Base-by-base conservation (phyloP, 2,329 filamentous ascomycete genomes). In the Paecilomyces dactylethromorphus region DNA sequence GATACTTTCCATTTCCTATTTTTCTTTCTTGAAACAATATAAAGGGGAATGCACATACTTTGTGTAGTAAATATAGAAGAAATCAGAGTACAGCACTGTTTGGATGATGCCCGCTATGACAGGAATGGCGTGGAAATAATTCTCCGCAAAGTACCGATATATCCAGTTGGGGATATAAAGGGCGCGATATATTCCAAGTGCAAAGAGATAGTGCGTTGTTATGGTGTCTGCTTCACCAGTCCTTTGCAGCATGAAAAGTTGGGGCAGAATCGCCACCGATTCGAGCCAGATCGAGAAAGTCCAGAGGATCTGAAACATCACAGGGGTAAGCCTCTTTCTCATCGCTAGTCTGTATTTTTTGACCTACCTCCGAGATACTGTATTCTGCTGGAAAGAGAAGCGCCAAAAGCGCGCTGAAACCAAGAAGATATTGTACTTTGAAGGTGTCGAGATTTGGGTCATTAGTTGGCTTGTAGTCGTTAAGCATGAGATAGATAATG, bases 161-260 rank as follows among this genome's bases (percentile, higher is more conserved):
- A 97, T 87, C 94, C 94, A 99, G 79, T 99, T 99, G 65, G 94
- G 94, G 67, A 99, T 99, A 78, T 99, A 99, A 58, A 99, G 82
- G 3, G 92, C 91, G 59, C 94, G 84, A 80, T 99, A 99, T 63
- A 88, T 81, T 33, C 94, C 94, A 39, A 99, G 82, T 13, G 95
- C 93, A 71, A 96, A 96, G 50, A 99, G 84, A 75, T 99, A 99
- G 78, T 99, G 93, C 1, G 92, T 96, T 12, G 94, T 99, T 71
- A 99, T 99, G n/a, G 94, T 97, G 79, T 99, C 94, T 11, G 94
- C 95, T 79, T 97, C 93, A 65, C 94, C 95, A 0, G 94, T 99
- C 69, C 94, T 84, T 79, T 99, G 94, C 63, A 99, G 83, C 91
- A 99, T 95, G 78, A 99, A 97, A 56, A 99, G 84, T 79, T 99